A percentile compares a stretch with the other conserved stretches of the same genome.
Evolutionary conservation across 1,139 yeast genomes (phyloP).

Genomic region (Candida anutae): DNA sequence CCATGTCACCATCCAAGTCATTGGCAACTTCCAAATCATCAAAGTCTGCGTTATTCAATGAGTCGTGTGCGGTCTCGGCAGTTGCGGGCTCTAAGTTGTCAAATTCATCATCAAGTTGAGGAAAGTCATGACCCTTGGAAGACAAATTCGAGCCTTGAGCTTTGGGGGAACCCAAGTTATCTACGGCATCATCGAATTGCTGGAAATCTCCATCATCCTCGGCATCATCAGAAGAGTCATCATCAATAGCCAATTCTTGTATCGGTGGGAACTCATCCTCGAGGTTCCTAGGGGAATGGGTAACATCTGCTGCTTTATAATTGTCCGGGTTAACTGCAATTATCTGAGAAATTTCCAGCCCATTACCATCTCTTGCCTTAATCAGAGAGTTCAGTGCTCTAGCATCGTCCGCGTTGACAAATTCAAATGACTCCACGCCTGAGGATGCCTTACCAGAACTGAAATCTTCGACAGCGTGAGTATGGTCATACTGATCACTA

Average conservation of each 20-base stretch:
- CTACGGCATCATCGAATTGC: slow-evolving; percentile 36
- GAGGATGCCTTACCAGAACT: slow-evolving; percentile 36
- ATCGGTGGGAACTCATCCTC: slow-evolving; percentile 67
- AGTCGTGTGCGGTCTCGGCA: slow-evolving; percentile 17
- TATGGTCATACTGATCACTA: slow-evolving; percentile 10
- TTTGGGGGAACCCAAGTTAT: slow-evolving; percentile 13
- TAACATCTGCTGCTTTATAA: slow-evolving; percentile 1
- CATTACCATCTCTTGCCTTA: slow-evolving; percentile 6
- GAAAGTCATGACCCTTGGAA: neutral
- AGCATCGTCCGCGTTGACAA: slow-evolving; percentile 45
- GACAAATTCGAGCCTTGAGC: neutral
- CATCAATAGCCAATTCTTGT: slow-evolving; percentile 54
- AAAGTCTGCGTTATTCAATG: slow-evolving; percentile 42
- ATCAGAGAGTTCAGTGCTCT: slow-evolving; percentile 7
- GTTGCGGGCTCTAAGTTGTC: slow-evolving; percentile 34
- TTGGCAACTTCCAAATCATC: slow-evolving; percentile 42
- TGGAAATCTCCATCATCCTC: slow-evolving; percentile 19
- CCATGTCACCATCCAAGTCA: slow-evolving; percentile 27
- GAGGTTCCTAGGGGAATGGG: slow-evolving; percentile 2
- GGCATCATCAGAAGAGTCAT: slow-evolving; percentile 37
- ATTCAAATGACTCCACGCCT: slow-evolving; percentile 36
- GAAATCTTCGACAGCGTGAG: slow-evolving; percentile 9
- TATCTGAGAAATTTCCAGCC: slow-evolving; percentile 4
- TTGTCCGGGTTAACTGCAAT: slow-evolving; percentile 2
- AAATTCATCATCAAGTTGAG: slow-evolving; percentile 13